Conservation (phyloP, 1,139 yeast species). For the Suhomyces wounanorum region DNA sequence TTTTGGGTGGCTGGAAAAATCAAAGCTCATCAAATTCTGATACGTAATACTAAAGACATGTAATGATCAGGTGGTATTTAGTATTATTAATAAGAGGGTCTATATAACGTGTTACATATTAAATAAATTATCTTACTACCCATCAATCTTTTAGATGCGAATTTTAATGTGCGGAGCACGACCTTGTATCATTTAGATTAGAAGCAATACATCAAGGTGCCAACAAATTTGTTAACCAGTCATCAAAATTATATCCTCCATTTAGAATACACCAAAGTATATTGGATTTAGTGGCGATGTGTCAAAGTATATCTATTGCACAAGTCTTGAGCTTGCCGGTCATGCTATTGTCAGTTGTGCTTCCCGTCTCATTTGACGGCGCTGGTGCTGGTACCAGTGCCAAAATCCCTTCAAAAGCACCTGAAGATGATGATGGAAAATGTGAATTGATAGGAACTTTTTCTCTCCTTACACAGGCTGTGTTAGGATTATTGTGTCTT, state of each 20-base stretch:
- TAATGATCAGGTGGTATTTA: not conserved
- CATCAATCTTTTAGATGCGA: not conserved
- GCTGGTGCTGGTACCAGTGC: not conserved
- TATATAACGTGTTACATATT: slow-evolving; percentile 4
- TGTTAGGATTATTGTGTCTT: slow-evolving; percentile 74
- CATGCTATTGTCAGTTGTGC: slow-evolving; percentile 9
- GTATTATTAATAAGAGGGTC: slow-evolving; percentile 1
- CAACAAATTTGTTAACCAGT: not conserved
- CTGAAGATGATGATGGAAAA: slow-evolving; percentile 21
- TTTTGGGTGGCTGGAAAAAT: slow-evolving; percentile 36
- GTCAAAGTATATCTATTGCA: slow-evolving; percentile 12
- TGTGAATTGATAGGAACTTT: slow-evolving; percentile 76
- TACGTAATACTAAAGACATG: not conserved
- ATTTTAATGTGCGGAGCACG: not conserved
- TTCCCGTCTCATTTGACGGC: slow-evolving; percentile 13
- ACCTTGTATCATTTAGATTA: not conserved
- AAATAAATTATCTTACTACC: not conserved
- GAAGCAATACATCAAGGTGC: not conserved
- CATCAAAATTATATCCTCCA: not conserved
- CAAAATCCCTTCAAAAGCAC: slow-evolving; percentile 5
- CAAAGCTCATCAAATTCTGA: slow-evolving; percentile 4
- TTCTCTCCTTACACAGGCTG: slow-evolving; percentile 62
- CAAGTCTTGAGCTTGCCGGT: slow-evolving; percentile 15
- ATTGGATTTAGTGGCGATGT: not conserved
- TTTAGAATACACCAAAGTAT: not conserved